A percentile compares a stretch with the other conserved stretches of the same genome.
These are phyloP conservation scores for Rhizoclosmatium globosum DNA, from an alignment of 192 early-diverging fungal species.

Conservation along the genomic window DNA sequence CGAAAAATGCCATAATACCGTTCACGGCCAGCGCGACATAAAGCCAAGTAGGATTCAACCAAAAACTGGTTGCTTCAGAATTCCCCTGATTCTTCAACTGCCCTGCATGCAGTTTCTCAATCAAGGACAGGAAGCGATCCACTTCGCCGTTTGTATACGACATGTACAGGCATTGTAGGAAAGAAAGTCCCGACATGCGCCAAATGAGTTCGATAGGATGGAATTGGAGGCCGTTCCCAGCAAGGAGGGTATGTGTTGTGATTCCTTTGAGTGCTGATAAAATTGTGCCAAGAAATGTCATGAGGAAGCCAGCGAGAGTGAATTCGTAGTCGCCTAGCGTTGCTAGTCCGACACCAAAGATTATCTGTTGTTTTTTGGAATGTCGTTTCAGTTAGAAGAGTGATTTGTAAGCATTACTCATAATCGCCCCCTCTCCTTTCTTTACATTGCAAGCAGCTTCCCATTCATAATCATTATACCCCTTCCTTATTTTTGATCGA, in stretches of 20 bases:
- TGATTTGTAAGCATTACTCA: background rate
- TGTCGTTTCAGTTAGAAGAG: background rate
- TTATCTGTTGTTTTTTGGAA: slow-evolving; percentile 47
- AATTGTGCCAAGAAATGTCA: slow-evolving; percentile 82
- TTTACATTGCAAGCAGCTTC: background rate
- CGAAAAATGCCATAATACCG: slow-evolving; percentile 82
- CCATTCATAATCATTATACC: background rate
- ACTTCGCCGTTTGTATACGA: slow-evolving; percentile 73
- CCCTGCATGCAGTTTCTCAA: background rate
- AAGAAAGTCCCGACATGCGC: slow-evolving; percentile 80
- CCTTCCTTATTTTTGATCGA: no score
- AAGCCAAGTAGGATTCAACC: slow-evolving; percentile 30
- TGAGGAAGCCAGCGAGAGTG: slow-evolving; percentile 73
- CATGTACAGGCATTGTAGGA: slow-evolving; percentile 74
- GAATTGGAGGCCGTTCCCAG: slow-evolving; percentile 76
- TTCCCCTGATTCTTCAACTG: background rate
- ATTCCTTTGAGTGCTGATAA: slow-evolving; percentile 85
- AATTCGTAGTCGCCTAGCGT: slow-evolving; percentile 86
- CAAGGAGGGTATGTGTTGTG: slow-evolving; percentile 81
- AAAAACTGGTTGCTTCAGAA: background rate
- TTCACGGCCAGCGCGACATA: slow-evolving; percentile 73
- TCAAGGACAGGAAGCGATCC: slow-evolving; percentile 15
- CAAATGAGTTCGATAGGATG: slow-evolving; percentile 83
- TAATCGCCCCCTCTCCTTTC: background rate
- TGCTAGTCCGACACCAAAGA: slow-evolving; percentile 82